Evolutionary conservation across 1,284 basidiomycete species (phyloP).

Genomic region (Austroboletus olivaceoglutinosus): DNA sequence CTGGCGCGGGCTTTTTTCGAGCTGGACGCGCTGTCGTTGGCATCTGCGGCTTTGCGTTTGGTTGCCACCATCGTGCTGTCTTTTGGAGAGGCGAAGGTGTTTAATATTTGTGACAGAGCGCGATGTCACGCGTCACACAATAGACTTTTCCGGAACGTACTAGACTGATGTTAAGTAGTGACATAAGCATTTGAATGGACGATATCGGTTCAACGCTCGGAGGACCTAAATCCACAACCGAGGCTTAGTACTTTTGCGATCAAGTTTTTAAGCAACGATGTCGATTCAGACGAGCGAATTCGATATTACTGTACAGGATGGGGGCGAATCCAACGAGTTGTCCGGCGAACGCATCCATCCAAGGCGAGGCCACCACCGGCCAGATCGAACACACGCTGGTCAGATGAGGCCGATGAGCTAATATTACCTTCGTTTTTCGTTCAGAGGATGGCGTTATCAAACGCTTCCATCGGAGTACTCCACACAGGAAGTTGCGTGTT

Average conservation of each 20-base stretch:
- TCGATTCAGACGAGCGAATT: too few species aligned
- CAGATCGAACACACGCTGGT: not conserved
- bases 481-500: not conserved
- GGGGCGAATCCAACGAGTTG: not conserved
- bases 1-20: slow-evolving; percentile 34
- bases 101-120: slow-evolving; percentile 21
- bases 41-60: slow-evolving; percentile 41
- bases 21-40: slow-evolving; percentile 8
- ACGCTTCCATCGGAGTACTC: not conserved
- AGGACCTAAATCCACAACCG: too few species aligned
- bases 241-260: too few species aligned
- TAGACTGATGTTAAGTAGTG: not conserved
- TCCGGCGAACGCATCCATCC: too few species aligned
- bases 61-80: slow-evolving; percentile 11
- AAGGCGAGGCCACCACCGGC: not conserved
- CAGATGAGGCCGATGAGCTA: slow-evolving; percentile 4
- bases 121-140: slow-evolving; percentile 21
- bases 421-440: not conserved
- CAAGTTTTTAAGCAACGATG: too few species aligned
- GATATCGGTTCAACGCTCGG: too few species aligned
- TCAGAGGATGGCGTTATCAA: not conserved
- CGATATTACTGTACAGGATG: not conserved
- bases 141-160: too few species aligned
- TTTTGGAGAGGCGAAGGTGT: slow-evolving; percentile 2
- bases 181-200: not conserved